Percentiles rank a stretch among this genome's conserved stretches.
phyloP scores from a whole-genome alignment of 345 rosid species.

The Dipteronia sinensis region DNA sequence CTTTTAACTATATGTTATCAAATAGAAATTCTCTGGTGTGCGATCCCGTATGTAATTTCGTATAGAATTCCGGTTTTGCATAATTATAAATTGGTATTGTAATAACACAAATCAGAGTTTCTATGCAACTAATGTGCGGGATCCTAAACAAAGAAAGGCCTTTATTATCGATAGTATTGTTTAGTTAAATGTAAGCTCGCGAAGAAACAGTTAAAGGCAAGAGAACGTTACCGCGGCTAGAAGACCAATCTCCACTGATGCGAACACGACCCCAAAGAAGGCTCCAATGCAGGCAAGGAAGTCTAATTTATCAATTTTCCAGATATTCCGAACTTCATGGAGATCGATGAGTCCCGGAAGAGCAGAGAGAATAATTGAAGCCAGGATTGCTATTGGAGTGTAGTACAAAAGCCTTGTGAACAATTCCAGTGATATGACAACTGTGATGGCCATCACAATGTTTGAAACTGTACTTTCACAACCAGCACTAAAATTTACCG shows the following conservation, averaged over 20 bases:
- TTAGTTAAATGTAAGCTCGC: neutral
- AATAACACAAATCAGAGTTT: no score
- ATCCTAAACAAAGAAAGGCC: no score
- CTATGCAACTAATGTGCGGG: no score
- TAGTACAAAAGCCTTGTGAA: constrained; percentile 73
- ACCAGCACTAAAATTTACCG: constrained; percentile 85
- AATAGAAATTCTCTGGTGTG: no score
- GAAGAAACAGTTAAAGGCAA: neutral
- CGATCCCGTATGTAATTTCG: neutral
- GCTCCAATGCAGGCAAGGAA: constrained; percentile 89
- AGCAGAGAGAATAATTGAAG: constrained; percentile 83
- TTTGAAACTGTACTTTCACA: constrained; percentile 83
- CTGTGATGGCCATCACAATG: constrained; percentile 83
- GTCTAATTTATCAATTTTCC: constrained; percentile 86
- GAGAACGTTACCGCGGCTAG: constrained; percentile 60
- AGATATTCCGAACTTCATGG: constrained; percentile 55
- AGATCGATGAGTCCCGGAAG: constrained; percentile 81
- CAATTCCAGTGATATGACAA: constrained; percentile 59
- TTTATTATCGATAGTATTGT: neutral
- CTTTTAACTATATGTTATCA: no score
- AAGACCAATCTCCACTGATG: constrained; percentile 86
- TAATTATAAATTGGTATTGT: no score
- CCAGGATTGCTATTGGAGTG: constrained; percentile 78
- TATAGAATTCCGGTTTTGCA: no score
- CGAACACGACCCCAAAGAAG: constrained; percentile 76